These are phyloP conservation scores for Trichoderma breve DNA, from an alignment of 2,329 filamentous ascomycete genomes.

Conservation along the genomic window DNA sequence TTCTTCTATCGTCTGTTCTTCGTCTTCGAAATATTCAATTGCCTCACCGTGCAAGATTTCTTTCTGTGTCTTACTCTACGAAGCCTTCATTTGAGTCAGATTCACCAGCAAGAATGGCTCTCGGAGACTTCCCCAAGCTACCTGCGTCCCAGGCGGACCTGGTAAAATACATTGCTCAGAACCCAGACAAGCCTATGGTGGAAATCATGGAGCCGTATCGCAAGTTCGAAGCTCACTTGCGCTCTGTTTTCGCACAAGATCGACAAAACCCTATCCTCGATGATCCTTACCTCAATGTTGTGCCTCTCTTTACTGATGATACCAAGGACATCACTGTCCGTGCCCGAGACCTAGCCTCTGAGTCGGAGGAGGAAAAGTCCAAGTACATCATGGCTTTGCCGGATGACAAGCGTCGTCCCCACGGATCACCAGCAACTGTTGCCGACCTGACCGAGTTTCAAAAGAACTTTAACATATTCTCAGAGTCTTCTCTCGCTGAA, in stretches of 20 bases:
- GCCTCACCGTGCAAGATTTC: not conserved
- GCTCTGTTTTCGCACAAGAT: constrained; percentile 67
- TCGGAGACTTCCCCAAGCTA: constrained; percentile 42
- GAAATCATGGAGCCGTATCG: constrained; percentile 66
- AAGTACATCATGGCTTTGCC: constrained; percentile 69
- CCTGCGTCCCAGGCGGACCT: constrained; percentile 47
- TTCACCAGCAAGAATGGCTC: constrained; percentile 34
- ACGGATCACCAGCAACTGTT: constrained; percentile 67
- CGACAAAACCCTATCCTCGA: constrained; percentile 56
- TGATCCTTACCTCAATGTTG: constrained; percentile 59
- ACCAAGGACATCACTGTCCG: constrained; percentile 59
- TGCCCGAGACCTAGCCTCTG: constrained; percentile 56
- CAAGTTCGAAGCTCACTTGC: constrained; percentile 63
- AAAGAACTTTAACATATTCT: constrained; percentile 78
- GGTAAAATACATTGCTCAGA: constrained; percentile 52
- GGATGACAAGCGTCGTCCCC: constrained; percentile 57
- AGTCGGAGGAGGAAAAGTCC: constrained; percentile 59
- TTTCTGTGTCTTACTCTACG: not conserved
- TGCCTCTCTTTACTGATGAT: constrained; percentile 62
- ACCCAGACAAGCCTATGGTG: constrained; percentile 52
- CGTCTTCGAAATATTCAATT: not conserved
- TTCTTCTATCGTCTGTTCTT: not conserved
- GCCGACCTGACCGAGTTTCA: constrained; percentile 67
- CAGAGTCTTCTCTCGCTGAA: constrained; percentile 71
- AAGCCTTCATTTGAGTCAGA: not conserved